Evolutionary conservation across 768 basidiomycete genomes (phyloP).

Genomic region (Xanthoconium purpureum): DNA sequence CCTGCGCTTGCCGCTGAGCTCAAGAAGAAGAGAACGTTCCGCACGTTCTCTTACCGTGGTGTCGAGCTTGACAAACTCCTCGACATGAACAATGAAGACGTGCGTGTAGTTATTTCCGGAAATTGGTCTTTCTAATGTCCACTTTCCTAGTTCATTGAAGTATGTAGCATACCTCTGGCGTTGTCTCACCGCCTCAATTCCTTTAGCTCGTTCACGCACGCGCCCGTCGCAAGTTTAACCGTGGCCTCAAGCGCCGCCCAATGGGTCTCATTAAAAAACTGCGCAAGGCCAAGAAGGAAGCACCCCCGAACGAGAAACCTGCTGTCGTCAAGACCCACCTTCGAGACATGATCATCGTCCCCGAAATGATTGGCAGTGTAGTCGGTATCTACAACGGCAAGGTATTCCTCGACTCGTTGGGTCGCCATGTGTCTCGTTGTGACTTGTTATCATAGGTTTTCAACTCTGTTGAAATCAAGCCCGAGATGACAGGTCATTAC

Average conservation of each 20-base stretch:
- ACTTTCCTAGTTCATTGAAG: constrained; percentile 69
- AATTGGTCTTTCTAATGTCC: not conserved
- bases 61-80: constrained; percentile 97
- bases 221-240: constrained; percentile 97
- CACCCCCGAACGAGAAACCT: constrained; percentile 98
- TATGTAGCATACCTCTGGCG: constrained; percentile 36
- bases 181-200: not conserved
- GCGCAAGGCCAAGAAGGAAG: constrained; percentile 99
- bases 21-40: constrained; percentile 99
- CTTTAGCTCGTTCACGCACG: constrained; percentile 93
- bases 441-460: constrained; percentile 54
- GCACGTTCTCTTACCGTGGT: constrained; percentile 98
- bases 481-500: constrained; percentile 99
- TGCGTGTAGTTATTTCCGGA: constrained; percentile 36
- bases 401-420: constrained; percentile 41
- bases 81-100: constrained; percentile 94
- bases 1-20: constrained; percentile 92
- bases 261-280: constrained; percentile 99
- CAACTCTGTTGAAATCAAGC: constrained; percentile 98
- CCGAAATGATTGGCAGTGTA: constrained; percentile 99
- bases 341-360: constrained; percentile 99
- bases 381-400: constrained; percentile 99
- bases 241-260: constrained; percentile 96
- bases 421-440: not conserved
- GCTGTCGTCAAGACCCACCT: constrained; percentile 98